These are phyloP conservation scores for Agaricus blazei DNA, from an alignment of 768 basidiomycete species.

Conservation along the genomic window DNA sequence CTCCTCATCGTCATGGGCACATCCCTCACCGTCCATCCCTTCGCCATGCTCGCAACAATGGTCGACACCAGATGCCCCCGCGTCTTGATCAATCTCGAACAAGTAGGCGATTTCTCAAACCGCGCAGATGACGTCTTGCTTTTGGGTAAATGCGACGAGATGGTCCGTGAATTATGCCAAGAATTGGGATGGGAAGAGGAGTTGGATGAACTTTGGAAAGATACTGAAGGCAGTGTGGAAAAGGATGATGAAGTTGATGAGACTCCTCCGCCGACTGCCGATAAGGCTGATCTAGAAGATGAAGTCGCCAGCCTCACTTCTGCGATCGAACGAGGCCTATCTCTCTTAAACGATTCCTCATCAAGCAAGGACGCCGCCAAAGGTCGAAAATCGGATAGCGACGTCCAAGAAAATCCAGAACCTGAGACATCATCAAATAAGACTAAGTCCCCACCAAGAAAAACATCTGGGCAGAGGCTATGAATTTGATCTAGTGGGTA, in stretches of 20 bases:
- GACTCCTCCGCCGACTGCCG: background rate
- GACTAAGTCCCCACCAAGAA: background rate
- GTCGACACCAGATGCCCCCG: slow-evolving; percentile 62
- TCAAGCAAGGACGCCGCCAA: background rate
- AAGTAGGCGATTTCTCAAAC: slow-evolving; percentile 61
- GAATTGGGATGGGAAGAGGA: slow-evolving; percentile 76
- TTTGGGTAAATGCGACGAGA: slow-evolving; percentile 68
- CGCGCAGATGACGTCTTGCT: slow-evolving; percentile 55
- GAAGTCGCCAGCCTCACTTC: slow-evolving; percentile 30
- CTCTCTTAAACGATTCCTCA: background rate
- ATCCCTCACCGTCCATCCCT: slow-evolving; percentile 81
- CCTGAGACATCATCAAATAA: background rate
- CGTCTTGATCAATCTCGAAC: slow-evolving; percentile 85
- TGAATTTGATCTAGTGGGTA: background rate
- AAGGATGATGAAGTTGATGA: slow-evolving; percentile 9
- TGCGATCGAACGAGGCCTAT: slow-evolving; percentile 26
- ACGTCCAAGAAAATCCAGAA: background rate
- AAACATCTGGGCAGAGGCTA: background rate
- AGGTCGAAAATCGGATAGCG: background rate
- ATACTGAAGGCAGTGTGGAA: slow-evolving; percentile 32
- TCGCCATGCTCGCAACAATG: slow-evolving; percentile 68
- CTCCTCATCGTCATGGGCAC: slow-evolving; percentile 90
- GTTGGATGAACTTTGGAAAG: slow-evolving; percentile 48
- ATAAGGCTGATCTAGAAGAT: slow-evolving; percentile 15
- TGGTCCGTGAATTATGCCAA: slow-evolving; percentile 53